Evolutionary conservation across 2,329 filamentous ascomycete species (phyloP), one percentile per base, ranked within the genome.

Genomic region (Neonectria punicea): DNA sequence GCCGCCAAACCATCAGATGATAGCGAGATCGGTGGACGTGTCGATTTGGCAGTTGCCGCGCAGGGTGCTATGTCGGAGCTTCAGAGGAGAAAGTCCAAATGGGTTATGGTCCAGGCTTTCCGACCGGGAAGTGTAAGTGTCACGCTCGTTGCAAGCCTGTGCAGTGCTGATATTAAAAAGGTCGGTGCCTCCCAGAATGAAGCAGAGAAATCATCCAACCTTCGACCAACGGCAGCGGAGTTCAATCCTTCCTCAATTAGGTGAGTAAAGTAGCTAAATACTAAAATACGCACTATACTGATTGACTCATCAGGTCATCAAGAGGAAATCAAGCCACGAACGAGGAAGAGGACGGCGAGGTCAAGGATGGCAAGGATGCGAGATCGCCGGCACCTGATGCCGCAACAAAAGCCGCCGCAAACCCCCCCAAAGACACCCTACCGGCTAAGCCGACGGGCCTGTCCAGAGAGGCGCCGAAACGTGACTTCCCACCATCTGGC

Each of bases 31-130:
- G 87, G 88, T 44, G 82, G 87, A 58, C 87, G 92, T 57, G 88
- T 90, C n/a, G 92, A 95, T 79, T 81, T 95, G 50, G 90, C 92
- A 47, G 89, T 93, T 18, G 88, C 91, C 9, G 91, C 92, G 1
- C 89, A 90, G 72, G 92, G 91, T 14, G 86, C 92, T 20, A 85
- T 91, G 71, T 92, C 89, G 16, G 89, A 91, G 65, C 82, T 95
- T 58, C 89, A 90, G 75, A 90, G 87, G 71, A 83, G 87, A 66
- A 87, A 91, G 69, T 82, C 86, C 47, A 86, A 87, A 76, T 94
- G 91, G 91, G 86, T 93, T 34, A 86, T 92, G 78, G 90, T 93
- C 41, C 90, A 93, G 74, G 89, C 89, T 46, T 95, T 94, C 80
- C 83, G 88, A 43, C 84, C 87, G 65, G 90, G 89, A 69, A 83